A percentile compares a stretch with the other conserved stretches of the same genome.
phyloP scores from a whole-genome alignment of 148 eudicot genomes.

The Rhododendron simsii region DNA sequence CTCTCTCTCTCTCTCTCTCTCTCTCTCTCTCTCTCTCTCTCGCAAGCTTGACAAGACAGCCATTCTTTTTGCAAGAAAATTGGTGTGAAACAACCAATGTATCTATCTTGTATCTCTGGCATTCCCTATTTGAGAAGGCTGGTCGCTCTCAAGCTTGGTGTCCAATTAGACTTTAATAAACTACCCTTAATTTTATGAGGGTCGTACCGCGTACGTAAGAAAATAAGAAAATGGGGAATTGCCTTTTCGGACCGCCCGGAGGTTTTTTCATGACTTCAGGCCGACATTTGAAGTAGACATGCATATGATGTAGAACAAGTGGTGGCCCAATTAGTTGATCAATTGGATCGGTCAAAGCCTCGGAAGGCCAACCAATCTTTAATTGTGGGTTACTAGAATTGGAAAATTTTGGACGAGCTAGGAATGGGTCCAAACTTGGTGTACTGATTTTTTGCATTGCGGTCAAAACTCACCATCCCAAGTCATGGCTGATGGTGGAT shows the following conservation, averaged over 20 bases:
- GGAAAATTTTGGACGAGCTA: too few relatives aligned
- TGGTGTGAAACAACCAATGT: background rate
- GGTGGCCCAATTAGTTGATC: too few relatives aligned
- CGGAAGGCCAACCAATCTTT: too few relatives aligned
- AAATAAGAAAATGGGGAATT: background rate
- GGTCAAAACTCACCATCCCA: too few relatives aligned
- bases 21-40: background rate
- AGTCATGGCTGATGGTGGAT: too few relatives aligned
- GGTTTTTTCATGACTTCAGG: background rate
- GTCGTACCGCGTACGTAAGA: background rate
- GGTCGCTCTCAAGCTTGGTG: background rate
- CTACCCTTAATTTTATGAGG: background rate
- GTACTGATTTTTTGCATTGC: too few relatives aligned
- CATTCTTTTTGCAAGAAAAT: background rate
- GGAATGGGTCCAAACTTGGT: too few relatives aligned
- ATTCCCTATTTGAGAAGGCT: background rate
- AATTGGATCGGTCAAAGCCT: too few relatives aligned
- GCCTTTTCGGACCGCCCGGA: background rate
- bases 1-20: background rate
- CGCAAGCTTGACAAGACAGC: background rate
- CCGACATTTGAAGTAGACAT: background rate
- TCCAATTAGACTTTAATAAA: background rate
- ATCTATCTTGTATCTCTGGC: background rate
- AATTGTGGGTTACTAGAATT: too few relatives aligned
- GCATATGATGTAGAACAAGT: too few relatives aligned